These are phyloP conservation scores for Phyllosticta citriasiana DNA, from an alignment of 2,329 filamentous ascomycete species.

Conservation along the genomic window DNA sequence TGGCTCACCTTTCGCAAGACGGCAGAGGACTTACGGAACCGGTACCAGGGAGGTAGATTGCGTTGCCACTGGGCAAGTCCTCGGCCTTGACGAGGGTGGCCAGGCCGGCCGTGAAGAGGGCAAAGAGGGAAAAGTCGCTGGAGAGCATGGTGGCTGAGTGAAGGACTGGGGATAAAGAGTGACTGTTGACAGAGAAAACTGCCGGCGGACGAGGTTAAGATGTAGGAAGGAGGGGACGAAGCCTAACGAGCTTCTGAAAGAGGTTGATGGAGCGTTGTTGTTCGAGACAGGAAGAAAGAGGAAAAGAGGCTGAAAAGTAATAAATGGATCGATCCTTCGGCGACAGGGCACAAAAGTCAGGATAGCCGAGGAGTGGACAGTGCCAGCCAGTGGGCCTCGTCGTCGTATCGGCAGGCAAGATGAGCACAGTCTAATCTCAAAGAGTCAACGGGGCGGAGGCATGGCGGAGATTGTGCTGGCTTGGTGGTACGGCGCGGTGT, in stretches of 20 bases:
- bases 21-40: constrained; percentile 28
- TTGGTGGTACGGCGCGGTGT: neutral
- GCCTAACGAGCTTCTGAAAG: neutral
- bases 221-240: constrained; percentile 7
- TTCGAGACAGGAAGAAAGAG: neutral
- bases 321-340: neutral
- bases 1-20: neutral
- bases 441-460: neutral
- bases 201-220: neutral
- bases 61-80: constrained; percentile 38
- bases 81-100: constrained; percentile 31
- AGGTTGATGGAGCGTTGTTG: neutral
- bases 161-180: constrained; percentile 13
- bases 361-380: neutral
- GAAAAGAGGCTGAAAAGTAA: neutral
- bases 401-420: neutral
- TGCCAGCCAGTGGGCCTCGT: neutral
- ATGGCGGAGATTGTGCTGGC: neutral
- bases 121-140: constrained; percentile 32
- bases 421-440: neutral
- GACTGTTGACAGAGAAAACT: constrained; percentile 10
- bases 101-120: constrained; percentile 45
- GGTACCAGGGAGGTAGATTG: constrained; percentile 43
- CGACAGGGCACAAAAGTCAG: neutral
- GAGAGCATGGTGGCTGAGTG: constrained; percentile 22